Conservation (phyloP, 352 stramenopile genomes). For the Phytopythium mirpurense region DNA sequence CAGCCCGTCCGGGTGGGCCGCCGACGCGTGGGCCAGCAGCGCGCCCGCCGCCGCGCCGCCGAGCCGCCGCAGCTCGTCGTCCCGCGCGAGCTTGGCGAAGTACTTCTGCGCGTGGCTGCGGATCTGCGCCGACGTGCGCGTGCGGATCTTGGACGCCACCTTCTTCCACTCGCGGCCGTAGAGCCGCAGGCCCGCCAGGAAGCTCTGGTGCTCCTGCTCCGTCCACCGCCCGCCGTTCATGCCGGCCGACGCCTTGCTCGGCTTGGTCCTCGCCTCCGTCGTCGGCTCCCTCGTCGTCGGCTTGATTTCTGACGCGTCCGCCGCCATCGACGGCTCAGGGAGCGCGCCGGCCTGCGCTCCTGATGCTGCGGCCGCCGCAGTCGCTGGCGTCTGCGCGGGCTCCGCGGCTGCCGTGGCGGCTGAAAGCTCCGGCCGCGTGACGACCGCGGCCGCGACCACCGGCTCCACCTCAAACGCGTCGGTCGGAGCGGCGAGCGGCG, state of each 20-base stretch:
- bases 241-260: slow-evolving; percentile 44
- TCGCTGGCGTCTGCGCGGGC: no score
- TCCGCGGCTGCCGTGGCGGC: no score
- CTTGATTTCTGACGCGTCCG: no score
- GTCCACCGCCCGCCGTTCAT: slow-evolving; percentile 94
- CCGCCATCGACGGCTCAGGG: no score
- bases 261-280: no score
- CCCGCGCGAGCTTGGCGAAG: slow-evolving; percentile 80
- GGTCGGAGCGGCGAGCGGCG: background rate
- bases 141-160: slow-evolving; percentile 87
- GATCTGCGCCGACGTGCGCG: slow-evolving; percentile 81
- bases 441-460: no score
- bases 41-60: slow-evolving; percentile 17
- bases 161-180: slow-evolving; percentile 98
- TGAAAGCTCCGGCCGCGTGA: no score
- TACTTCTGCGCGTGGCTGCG: slow-evolving; percentile 86
- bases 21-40: background rate
- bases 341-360: no score
- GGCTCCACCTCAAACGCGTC: no score
- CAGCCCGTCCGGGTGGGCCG: background rate
- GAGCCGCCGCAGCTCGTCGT: slow-evolving; percentile 62
- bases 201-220: slow-evolving; percentile 93
- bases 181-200: slow-evolving; percentile 89
- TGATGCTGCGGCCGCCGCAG: no score
- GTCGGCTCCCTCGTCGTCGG: no score